A percentile compares a stretch with the other conserved stretches of the same genome.
Evolutionary conservation across 2,329 filamentous ascomycete species (phyloP).

Genomic region (Neofusicoccum parvum): DNA sequence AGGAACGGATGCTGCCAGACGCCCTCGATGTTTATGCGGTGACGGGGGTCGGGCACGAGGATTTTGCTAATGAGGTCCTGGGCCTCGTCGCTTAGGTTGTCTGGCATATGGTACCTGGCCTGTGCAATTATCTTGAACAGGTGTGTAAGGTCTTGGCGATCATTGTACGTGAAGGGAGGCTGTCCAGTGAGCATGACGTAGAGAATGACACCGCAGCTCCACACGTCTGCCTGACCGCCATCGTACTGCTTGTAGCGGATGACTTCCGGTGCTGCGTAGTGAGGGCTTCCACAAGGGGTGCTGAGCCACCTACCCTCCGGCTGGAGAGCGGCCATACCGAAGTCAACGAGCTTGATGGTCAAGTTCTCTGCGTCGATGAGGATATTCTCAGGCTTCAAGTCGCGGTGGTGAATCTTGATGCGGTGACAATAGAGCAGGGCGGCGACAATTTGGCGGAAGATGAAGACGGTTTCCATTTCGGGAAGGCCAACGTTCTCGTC

Average conservation of each 20-base stretch:
- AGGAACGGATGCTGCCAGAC: conserved; percentile 90
- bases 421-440: conserved; percentile 91
- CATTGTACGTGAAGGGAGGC: conserved; percentile 70
- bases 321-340: conserved; percentile 95
- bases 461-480: conserved; percentile 78
- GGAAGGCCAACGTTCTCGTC: conserved; percentile 70
- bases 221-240: conserved; percentile 86
- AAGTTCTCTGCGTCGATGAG: conserved; percentile 70
- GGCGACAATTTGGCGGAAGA: conserved; percentile 92
- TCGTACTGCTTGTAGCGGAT: conserved; percentile 76
- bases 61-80: conserved; percentile 78
- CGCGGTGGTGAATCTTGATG: conserved; percentile 93
- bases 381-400: conserved; percentile 97
- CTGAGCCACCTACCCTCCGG: conserved; percentile 75
- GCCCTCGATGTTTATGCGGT: conserved; percentile 75
- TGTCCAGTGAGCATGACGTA: conserved; percentile 84
- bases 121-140: conserved; percentile 63
- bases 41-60: conserved; percentile 74
- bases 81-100: conserved; percentile 64
- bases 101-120: conserved; percentile 52
- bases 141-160: conserved; percentile 55
- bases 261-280: conserved; percentile 94
- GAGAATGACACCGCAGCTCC: conserved; percentile 78
- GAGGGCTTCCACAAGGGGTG: conserved; percentile 93
- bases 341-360: conserved; percentile 92